A percentile compares a stretch with the other conserved stretches of the same genome.
phyloP scores from a whole-genome alignment of 148 eudicot genomes.

The Rhododendron henanense region DNA sequence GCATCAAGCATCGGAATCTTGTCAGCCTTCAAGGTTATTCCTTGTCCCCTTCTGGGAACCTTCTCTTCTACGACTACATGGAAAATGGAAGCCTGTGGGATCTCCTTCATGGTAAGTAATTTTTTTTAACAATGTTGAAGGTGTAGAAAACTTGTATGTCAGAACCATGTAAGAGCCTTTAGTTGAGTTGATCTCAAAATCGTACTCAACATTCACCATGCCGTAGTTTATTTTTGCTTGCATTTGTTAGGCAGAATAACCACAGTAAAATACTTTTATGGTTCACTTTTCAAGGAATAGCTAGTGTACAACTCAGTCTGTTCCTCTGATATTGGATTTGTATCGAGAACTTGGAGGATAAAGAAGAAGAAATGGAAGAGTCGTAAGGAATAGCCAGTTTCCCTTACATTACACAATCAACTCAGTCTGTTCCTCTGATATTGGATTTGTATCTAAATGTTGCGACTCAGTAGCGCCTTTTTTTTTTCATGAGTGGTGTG shows the following conservation, averaged over 20 bases:
- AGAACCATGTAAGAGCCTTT: neutral
- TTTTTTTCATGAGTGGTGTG: neutral
- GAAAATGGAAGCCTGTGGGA: slow-evolving; percentile 99
- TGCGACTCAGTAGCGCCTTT: no score
- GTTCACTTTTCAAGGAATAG: neutral
- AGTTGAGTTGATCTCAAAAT: neutral
- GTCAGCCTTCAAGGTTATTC: slow-evolving; percentile 97
- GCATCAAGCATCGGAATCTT: slow-evolving; percentile 92
- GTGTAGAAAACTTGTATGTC: neutral
- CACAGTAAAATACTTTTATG: neutral
- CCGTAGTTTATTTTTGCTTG: neutral
- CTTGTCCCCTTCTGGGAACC: slow-evolving; percentile 81
- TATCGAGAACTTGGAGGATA: neutral
- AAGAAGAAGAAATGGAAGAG: no score
- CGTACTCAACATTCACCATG: neutral
- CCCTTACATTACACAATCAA: no score
- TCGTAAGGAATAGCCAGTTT: no score
- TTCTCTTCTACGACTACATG: slow-evolving; percentile 98
- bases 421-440: no score
- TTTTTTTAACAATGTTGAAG: neutral
- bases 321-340: neutral
- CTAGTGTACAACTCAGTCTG: neutral
- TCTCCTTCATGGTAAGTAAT: slow-evolving; percentile 78
- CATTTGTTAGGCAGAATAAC: neutral
- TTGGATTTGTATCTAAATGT: no score